Evolutionary conservation across 108 stramenopile species (phyloP).

Genomic region (Cylindrotheca closterium): DNA sequence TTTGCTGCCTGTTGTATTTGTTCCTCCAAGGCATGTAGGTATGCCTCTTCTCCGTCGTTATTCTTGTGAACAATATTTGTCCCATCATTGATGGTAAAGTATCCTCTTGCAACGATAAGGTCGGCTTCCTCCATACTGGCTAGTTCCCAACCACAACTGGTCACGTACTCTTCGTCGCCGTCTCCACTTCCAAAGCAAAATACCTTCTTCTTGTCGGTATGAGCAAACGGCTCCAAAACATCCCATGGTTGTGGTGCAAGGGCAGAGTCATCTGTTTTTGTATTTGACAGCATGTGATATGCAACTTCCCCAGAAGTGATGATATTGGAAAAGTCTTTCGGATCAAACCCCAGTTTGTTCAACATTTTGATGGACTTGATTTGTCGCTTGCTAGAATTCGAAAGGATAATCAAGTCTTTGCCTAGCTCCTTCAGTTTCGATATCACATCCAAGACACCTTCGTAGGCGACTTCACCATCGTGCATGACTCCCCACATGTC

Average conservation of each 20-base stretch:
- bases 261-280: background rate
- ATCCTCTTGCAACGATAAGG: conserved; percentile 85
- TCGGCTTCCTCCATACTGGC: conserved; percentile 78
- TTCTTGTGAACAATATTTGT: conserved; percentile 9
- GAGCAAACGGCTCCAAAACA: background rate
- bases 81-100: conserved; percentile 59
- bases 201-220: conserved; percentile 17
- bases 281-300: conserved; percentile 39
- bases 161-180: conserved; percentile 78
- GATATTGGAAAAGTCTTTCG: conserved; percentile 58
- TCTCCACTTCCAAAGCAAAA: conserved; percentile 92
- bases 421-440: conserved; percentile 40
- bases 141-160: conserved; percentile 71
- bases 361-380: conserved; percentile 52
- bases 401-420: conserved; percentile 82
- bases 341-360: conserved; percentile 63
- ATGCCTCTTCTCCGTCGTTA: conserved; percentile 40
- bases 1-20: conserved; percentile 53
- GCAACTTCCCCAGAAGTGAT: conserved; percentile 82
- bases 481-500: conserved; percentile 97
- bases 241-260: conserved; percentile 23
- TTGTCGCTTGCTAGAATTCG: conserved; percentile 85
- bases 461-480: conserved; percentile 78
- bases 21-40: conserved; percentile 50
- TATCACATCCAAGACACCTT: conserved; percentile 77